A percentile compares a stretch with the other conserved stretches of the same genome.
Conservation (phyloP, 257 asterid genomes). For the Solanum peruvianum region DNA sequence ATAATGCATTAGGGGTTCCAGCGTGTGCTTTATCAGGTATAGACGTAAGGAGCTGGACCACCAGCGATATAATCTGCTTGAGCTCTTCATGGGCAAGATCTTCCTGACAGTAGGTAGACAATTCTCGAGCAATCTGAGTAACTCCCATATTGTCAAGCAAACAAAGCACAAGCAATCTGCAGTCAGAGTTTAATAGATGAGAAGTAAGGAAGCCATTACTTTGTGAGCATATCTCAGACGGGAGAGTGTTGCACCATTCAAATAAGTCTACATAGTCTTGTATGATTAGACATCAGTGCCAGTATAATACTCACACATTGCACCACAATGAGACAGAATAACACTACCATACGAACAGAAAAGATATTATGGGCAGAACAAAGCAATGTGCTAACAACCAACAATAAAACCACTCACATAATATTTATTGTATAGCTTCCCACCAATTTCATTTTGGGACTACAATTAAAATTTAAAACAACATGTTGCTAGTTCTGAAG, state of each 20-base stretch:
- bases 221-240: not conserved
- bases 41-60: slow-evolving; percentile 68
- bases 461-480: not conserved
- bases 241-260: not conserved
- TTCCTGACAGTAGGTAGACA: slow-evolving; percentile 27
- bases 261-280: not conserved
- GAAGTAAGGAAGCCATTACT: not conserved
- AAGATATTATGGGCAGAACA: not conserved
- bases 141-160: slow-evolving; percentile 67
- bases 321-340: not conserved
- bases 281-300: not conserved
- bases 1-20: slow-evolving; percentile 56
- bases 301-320: not conserved
- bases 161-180: slow-evolving; percentile 69
- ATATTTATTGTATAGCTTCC: not conserved
- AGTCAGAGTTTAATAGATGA: slow-evolving; percentile 1
- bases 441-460: not conserved
- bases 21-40: slow-evolving; percentile 88
- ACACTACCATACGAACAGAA: not conserved
- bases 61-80: slow-evolving; percentile 39
- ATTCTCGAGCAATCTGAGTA: slow-evolving; percentile 40
- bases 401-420: not conserved
- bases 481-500: not conserved
- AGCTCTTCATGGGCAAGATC: slow-evolving; percentile 38
- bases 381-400: not conserved